A percentile compares a stretch with the other conserved stretches of the same genome.
These are phyloP conservation scores for Trichoderma koningii DNA, from an alignment of 2,329 filamentous ascomycete species.

Conservation along the genomic window DNA sequence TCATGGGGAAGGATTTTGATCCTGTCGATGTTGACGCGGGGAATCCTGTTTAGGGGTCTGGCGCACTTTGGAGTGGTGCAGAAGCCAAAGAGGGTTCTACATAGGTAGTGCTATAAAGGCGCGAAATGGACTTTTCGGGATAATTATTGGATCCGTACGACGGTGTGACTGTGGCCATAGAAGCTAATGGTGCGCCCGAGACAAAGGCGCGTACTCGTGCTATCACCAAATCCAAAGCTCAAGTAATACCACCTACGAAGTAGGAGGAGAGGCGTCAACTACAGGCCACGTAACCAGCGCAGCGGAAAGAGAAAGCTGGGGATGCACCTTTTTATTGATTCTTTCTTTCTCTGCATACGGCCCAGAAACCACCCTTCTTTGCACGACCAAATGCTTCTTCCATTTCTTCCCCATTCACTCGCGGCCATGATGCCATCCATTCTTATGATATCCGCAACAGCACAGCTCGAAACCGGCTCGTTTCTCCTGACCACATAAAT, in stretches of 20 bases:
- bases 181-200: no score
- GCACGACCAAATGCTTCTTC: constrained; percentile 8
- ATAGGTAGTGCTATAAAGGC: no score
- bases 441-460: constrained; percentile 1
- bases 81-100: no score
- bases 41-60: no score
- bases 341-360: constrained; percentile 3
- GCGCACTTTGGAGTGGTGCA: no score
- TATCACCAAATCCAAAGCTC: neutral
- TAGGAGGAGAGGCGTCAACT: neutral
- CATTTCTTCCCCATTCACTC: neutral
- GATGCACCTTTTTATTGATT: constrained; percentile 10
- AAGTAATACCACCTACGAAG: no score
- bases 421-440: constrained; percentile 1
- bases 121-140: no score
- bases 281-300: no score
- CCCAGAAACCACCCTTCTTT: neutral
- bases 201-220: neutral
- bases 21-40: no score
- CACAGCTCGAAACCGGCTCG: constrained; percentile 10
- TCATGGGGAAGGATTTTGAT: no score
- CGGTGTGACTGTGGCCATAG: no score
- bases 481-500: constrained; percentile 27
- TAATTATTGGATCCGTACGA: no score
- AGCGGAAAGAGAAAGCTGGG: neutral